A percentile compares a stretch with the other conserved stretches of the same genome.
These are phyloP conservation scores for Sapria himalayana DNA, from an alignment of 345 rosid species.

Conservation along the genomic window DNA sequence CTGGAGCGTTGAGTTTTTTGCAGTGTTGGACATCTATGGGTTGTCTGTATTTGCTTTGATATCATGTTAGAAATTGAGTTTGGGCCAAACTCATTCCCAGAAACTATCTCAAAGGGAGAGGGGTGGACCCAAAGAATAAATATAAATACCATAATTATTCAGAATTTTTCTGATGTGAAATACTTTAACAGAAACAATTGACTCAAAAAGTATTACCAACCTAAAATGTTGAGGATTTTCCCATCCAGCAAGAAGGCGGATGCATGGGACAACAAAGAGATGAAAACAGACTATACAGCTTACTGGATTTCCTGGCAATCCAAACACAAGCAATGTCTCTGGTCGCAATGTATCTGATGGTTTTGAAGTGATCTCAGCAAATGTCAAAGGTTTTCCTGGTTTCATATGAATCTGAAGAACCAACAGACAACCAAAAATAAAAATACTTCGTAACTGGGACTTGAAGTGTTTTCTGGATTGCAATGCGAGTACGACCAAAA, in stretches of 20 bases:
- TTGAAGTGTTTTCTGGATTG: too few species aligned
- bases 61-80: too few species aligned
- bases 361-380: constrained; percentile 46
- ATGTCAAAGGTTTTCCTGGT: constrained; percentile 88
- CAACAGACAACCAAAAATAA: constrained; percentile 4
- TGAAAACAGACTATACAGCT: constrained; percentile 84
- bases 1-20: too few species aligned
- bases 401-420: constrained; percentile 62
- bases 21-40: too few species aligned
- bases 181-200: too few species aligned
- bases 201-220: constrained; percentile 25
- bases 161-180: too few species aligned
- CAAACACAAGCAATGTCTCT: constrained; percentile 65
- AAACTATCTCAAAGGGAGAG: too few species aligned
- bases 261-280: constrained; percentile 65
- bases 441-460: too few species aligned
- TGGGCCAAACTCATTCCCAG: too few species aligned
- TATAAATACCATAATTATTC: too few species aligned
- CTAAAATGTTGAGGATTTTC: constrained; percentile 47
- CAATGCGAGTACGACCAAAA: too few species aligned
- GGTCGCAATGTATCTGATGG: constrained; percentile 11
- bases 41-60: too few species aligned
- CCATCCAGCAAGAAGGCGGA: constrained; percentile 79
- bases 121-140: not conserved
- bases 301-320: constrained; percentile 96